Conservation (phyloP, 1,284 basidiomycete genomes). For the Apiotrichum akiyoshidainum region DNA sequence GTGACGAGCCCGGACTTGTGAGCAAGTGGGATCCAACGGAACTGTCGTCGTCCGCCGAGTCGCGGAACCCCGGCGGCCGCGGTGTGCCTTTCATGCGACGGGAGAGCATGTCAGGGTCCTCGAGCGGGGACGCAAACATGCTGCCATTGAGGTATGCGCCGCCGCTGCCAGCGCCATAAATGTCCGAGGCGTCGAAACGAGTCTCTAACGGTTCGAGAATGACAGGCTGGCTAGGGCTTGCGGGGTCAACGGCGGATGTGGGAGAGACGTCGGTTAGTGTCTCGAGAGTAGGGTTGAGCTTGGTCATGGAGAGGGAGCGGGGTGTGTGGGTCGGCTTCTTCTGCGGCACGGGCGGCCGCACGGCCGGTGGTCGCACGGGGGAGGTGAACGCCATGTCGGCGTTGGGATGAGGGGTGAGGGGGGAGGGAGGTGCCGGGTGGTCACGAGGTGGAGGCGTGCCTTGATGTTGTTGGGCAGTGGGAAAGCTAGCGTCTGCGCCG, state of each 20-base stretch:
- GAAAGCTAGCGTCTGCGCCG: too few species aligned
- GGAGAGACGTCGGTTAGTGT: too few species aligned
- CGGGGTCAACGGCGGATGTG: background rate
- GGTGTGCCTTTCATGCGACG: background rate
- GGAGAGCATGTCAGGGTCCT: background rate
- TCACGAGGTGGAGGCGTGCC: too few species aligned
- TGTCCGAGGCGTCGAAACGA: background rate
- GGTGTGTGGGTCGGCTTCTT: too few species aligned
- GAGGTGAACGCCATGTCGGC: too few species aligned
- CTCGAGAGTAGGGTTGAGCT: too few species aligned
- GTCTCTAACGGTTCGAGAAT: slow-evolving; percentile 1
- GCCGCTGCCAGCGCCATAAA: background rate
- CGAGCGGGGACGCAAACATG: slow-evolving; percentile 7
- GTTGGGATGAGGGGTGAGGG: too few species aligned
- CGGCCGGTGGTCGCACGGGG: too few species aligned
- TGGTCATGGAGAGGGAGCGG: too few species aligned
- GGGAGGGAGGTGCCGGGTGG: too few species aligned
- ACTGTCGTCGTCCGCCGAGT: background rate
- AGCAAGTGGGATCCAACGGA: background rate
- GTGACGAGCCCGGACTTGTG: background rate
- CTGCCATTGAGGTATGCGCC: background rate
- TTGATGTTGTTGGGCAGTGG: too few species aligned
- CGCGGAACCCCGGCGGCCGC: background rate
- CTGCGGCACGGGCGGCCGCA: too few species aligned
- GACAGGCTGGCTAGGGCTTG: background rate